phyloP scores from a whole-genome alignment of 805 yeast species.

The Kazachstania taianensis region DNA sequence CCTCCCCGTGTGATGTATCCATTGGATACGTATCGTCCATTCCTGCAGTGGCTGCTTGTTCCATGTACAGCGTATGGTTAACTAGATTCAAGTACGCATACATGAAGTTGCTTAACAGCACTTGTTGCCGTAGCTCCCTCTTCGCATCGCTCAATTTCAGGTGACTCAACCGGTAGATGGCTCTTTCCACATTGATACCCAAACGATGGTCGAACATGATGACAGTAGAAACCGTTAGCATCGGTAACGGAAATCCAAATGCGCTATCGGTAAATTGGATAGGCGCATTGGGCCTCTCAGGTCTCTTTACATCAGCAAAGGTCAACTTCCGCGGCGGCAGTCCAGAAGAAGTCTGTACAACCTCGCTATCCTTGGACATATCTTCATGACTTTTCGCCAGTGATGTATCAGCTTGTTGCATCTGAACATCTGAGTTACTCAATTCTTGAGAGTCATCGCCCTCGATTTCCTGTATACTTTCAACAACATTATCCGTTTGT shows the following conservation, averaged over 20 bases:
- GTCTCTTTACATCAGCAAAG: conserved; percentile 29
- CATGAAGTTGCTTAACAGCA: conserved; percentile 89
- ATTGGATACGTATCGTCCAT: conserved; percentile 4
- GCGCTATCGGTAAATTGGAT: conserved; percentile 65
- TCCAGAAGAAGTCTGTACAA: not conserved
- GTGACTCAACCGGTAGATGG: conserved; percentile 86
- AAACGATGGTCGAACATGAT: conserved; percentile 77
- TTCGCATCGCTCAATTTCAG: conserved; percentile 89
- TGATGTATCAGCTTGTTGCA: not conserved
- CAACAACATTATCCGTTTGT: conserved; percentile 11
- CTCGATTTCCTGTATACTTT: conserved; percentile 14
- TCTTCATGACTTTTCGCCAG: not conserved
- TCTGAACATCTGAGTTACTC: conserved; percentile 4
- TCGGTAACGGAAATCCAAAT: conserved; percentile 80
- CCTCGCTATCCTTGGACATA: not conserved
- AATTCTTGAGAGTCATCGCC: conserved; percentile 19
- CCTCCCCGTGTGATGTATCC: conserved; percentile 1
- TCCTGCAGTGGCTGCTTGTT: conserved; percentile 40
- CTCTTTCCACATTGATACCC: conserved; percentile 93
- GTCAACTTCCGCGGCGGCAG: conserved; percentile 29
- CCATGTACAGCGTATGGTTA: conserved; percentile 77
- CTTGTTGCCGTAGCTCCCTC: conserved; percentile 86
- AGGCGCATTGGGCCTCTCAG: conserved; percentile 43
- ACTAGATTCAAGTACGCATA: conserved; percentile 91
- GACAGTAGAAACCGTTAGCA: conserved; percentile 63